A percentile compares a stretch with the other conserved stretches of the same genome.
Conservation (phyloP, 2,329 filamentous ascomycete species). For the Pestalotiopsis sp. region DNA sequence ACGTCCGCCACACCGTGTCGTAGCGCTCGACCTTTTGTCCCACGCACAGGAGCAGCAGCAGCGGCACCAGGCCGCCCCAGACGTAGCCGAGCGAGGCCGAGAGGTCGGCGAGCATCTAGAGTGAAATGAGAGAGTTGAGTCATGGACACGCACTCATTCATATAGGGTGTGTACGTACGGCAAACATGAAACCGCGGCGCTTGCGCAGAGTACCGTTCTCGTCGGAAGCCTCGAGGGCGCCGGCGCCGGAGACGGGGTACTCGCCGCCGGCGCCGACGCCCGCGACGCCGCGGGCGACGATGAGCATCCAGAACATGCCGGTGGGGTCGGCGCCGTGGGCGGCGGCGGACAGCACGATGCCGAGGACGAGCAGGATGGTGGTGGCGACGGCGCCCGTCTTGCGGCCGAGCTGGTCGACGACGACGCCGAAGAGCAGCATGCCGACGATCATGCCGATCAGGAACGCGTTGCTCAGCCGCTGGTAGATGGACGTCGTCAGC, state of each 20-base stretch:
- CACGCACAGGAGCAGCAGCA: conserved; percentile 53
- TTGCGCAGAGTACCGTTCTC: conserved; percentile 45
- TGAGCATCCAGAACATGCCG: conserved; percentile 54
- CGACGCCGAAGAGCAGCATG: conserved; percentile 53
- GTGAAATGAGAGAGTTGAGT: not conserved
- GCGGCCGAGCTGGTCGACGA: conserved; percentile 52
- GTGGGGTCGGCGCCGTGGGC: conserved; percentile 37
- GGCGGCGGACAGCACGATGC: conserved; percentile 47
- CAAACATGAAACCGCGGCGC: conserved; percentile 56
- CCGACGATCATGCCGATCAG: conserved; percentile 58
- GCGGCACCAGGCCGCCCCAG: conserved; percentile 48
- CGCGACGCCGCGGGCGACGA: conserved; percentile 40
- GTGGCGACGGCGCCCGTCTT: conserved; percentile 48
- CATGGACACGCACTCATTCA: not conserved
- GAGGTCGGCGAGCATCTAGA: conserved; percentile 49
- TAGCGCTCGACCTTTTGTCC: conserved; percentile 42
- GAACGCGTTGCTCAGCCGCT: conserved; percentile 55
- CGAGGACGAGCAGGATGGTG: conserved; percentile 47
- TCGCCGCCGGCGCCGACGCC: conserved; percentile 49
- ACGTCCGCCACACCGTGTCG: conserved; percentile 50
- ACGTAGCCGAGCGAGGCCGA: conserved; percentile 53
- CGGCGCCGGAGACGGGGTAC: conserved; percentile 52
- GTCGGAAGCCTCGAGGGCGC: conserved; percentile 55
- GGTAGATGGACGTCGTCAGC: conserved; percentile 45
- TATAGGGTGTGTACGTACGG: conserved; percentile 19